Conservation (phyloP, 2,329 filamentous ascomycete genomes). For the Corynespora cassiicola region DNA sequence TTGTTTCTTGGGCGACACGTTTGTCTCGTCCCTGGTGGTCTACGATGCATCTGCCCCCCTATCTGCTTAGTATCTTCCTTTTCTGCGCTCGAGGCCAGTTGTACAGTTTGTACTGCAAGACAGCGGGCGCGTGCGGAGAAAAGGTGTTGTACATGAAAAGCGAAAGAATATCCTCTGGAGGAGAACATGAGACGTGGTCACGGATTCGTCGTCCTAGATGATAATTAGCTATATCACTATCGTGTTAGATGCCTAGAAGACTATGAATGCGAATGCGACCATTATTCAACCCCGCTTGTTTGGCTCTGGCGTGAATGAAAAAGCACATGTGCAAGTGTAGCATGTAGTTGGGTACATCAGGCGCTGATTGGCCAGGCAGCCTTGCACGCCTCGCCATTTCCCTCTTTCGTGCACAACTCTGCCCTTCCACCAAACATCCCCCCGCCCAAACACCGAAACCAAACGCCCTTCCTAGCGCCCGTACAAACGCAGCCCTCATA, state of each 20-base stretch:
- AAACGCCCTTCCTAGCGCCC: no score
- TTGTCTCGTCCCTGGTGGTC: slow-evolving; percentile 20
- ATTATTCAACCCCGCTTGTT: no score
- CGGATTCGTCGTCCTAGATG: slow-evolving; percentile 12
- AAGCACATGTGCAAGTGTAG: no score
- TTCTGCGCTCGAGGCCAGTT: slow-evolving; percentile 13
- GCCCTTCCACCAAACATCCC: no score
- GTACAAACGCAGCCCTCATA: no score
- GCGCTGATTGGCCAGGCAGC: slow-evolving; percentile 33
- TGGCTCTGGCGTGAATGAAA: no score
- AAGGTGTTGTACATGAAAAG: slow-evolving; percentile 25
- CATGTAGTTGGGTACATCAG: slow-evolving; percentile 18
- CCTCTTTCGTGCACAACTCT: slow-evolving; percentile 9
- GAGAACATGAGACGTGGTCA: slow-evolving; percentile 18
- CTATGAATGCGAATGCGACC: slow-evolving; percentile 27
- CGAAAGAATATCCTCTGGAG: slow-evolving; percentile 25
- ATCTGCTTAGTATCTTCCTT: slow-evolving; percentile 34
- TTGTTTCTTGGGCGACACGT: slow-evolving; percentile 29
- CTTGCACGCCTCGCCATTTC: slow-evolving; percentile 23
- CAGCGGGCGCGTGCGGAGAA: slow-evolving; percentile 19
- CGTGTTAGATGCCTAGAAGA: slow-evolving; percentile 28
- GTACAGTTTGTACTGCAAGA: slow-evolving; percentile 20
- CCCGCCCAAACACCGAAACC: no score
- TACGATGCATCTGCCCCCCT: slow-evolving; percentile 36
- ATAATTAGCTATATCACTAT: slow-evolving; percentile 27